phyloP scores from a whole-genome alignment of 805 yeast species.

The Sporopachydermia lactativora region DNA sequence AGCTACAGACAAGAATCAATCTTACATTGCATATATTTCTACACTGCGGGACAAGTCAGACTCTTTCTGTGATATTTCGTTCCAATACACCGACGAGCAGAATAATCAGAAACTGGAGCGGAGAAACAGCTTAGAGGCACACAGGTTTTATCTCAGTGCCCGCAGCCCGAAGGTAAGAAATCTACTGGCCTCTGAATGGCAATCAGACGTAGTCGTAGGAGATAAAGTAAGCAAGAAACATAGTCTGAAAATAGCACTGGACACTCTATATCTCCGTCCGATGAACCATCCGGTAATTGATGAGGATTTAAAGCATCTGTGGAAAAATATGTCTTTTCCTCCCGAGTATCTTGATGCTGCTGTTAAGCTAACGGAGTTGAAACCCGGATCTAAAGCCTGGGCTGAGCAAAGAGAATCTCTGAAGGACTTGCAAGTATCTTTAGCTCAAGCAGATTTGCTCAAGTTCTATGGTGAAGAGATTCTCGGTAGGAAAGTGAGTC shows the following conservation, averaged over 20 bases:
- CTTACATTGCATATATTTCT: conserved; percentile 59
- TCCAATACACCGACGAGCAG: not conserved
- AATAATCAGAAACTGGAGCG: not conserved
- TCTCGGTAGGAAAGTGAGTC: not conserved
- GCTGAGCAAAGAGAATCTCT: not conserved
- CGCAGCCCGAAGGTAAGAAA: conserved; percentile 11
- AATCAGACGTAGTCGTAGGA: conserved; percentile 3
- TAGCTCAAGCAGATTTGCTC: not conserved
- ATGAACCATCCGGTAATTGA: too few species aligned
- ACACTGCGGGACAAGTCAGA: conserved; percentile 22
- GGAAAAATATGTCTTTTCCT: not conserved
- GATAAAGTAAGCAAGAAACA: conserved; percentile 15
- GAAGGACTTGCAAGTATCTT: not conserved
- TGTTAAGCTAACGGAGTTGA: not conserved
- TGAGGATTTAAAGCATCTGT: not conserved
- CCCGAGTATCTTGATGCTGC: not conserved
- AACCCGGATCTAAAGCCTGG: not conserved
- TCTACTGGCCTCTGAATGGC: not conserved
- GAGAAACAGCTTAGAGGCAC: conserved; percentile 19
- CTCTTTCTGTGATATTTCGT: conserved; percentile 5
- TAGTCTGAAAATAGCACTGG: conserved; percentile 11
- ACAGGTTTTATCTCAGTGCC: conserved; percentile 28
- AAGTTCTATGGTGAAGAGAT: not conserved
- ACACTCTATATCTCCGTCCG: conserved; percentile 9
- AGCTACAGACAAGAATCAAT: conserved; percentile 51